phyloP scores from a whole-genome alignment of 768 basidiomycete genomes.

The Agaricus blazei region DNA sequence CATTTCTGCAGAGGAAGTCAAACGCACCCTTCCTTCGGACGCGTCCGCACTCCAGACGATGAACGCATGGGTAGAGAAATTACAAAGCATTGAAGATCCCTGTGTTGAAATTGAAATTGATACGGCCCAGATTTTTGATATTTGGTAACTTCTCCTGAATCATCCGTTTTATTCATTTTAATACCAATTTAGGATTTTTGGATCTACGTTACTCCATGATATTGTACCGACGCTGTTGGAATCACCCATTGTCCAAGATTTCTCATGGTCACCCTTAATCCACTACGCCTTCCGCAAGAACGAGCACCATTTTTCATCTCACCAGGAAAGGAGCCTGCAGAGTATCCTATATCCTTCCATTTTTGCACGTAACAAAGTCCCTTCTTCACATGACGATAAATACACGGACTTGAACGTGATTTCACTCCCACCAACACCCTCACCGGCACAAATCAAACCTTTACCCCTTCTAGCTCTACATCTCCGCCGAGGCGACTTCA shows the following conservation, averaged over 20 bases:
- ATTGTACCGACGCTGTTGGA: slow-evolving; percentile 37
- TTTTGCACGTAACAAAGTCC: slow-evolving; percentile 3
- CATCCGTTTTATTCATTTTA: background rate
- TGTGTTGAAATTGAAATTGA: slow-evolving; percentile 42
- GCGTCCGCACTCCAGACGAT: slow-evolving; percentile 32
- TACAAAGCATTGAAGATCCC: slow-evolving; percentile 35
- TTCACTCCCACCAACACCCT: background rate
- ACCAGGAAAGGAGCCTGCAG: slow-evolving; percentile 3
- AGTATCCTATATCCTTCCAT: slow-evolving; percentile 12
- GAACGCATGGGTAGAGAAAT: slow-evolving; percentile 39
- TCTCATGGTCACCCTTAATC: slow-evolving; percentile 61
- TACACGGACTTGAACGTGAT: background rate
- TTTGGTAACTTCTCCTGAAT: slow-evolving; percentile 36
- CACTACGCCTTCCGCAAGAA: slow-evolving; percentile 44
- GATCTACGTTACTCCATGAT: slow-evolving; percentile 34
- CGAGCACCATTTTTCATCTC: slow-evolving; percentile 29
- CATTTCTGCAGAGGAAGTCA: slow-evolving; percentile 21
- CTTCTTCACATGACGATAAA: background rate
- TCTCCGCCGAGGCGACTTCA: slow-evolving; percentile 53
- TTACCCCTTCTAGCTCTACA: slow-evolving; percentile 53
- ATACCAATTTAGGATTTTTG: slow-evolving; percentile 42
- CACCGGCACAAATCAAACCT: background rate
- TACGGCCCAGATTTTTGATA: slow-evolving; percentile 42
- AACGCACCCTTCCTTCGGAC: slow-evolving; percentile 14
- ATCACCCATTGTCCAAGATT: slow-evolving; percentile 46